Evolutionary conservation across 306 rosid species (phyloP), one percentile per base, ranked within the genome.

Genomic region (Rosa multiflora): DNA sequence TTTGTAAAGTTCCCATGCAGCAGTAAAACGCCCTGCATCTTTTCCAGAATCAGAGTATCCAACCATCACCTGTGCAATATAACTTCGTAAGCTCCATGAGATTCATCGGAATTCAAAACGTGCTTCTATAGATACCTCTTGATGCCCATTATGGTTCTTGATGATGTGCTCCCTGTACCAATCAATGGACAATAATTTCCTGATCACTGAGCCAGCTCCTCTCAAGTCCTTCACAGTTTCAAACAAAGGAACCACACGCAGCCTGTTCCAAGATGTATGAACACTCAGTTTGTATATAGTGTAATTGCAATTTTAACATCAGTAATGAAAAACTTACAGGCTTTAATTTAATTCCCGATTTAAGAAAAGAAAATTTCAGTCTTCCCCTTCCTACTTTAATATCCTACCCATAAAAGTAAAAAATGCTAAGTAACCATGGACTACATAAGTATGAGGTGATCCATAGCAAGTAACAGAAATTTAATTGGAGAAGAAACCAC

Each of bases 1-100:
- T 88, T 92, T 92, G 88, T 89, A 94, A 77, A 94, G 97, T 75
- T 94, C 98, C 98, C 98, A 94, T 63, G 97, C 98, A 52, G 97
- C 97, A 73, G 93, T 87, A 59, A 94, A 92, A 78, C 97, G 97
- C 63, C 98, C 98, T 52, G 97, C 98, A 87, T 94, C 98, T 89
- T 92, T 94, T 66, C 97, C 97, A 78, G 98, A 94, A 87, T 94
- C 97, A 75, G 98, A 94, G 83, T 92, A 94, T 63, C 98, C 97
- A 71, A 94, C 97, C 98, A 94, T 94, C 71, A 94, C 97, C 98
- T 94, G 89, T 79, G 74, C 73, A 79, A 44, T 82, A 68, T 73
- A 85, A 74, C 75, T 64, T 75, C 20, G 49, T 49, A 72, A 58
- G 76, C 70, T 44, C 76, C 77, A 39, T 3, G 70, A 74, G 79